Percentiles rank a stretch among this genome's conserved stretches.
These are phyloP conservation scores for Yamadazyma jaroonii DNA, from an alignment of 1,139 yeast genomes.

Conservation along the genomic window DNA sequence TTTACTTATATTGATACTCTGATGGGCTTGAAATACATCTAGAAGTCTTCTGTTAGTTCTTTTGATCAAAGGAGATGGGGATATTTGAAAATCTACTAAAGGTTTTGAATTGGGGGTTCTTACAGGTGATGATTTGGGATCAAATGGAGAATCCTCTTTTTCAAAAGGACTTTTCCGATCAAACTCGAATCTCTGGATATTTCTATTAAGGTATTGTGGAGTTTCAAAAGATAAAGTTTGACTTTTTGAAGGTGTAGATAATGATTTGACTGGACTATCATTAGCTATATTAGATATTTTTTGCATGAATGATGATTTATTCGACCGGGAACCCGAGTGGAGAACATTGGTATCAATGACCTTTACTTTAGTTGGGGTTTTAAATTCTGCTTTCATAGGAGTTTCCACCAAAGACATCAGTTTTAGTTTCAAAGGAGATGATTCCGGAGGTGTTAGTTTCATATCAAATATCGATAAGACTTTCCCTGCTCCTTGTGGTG, in stretches of 20 bases:
- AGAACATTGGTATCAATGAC: slow-evolving; percentile 9
- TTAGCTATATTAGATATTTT: slow-evolving; percentile 9
- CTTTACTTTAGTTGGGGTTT: slow-evolving; percentile 33
- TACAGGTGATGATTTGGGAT: slow-evolving; percentile 2
- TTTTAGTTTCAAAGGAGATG: slow-evolving; percentile 35
- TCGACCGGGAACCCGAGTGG: slow-evolving; percentile 3
- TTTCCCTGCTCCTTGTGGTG: slow-evolving; percentile 72
- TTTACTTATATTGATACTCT: slow-evolving; percentile 19
- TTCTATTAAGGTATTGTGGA: slow-evolving; percentile 32
- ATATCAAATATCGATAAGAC: slow-evolving; percentile 66
- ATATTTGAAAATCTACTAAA: slow-evolving; percentile 29
- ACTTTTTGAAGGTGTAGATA: slow-evolving; percentile 6
- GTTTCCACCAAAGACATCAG: slow-evolving; percentile 2
- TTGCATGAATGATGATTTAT: slow-evolving; percentile 11
- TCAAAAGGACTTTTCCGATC: slow-evolving; percentile 1
- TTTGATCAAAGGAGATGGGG: slow-evolving; percentile 46
- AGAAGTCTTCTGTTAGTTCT: slow-evolving; percentile 33
- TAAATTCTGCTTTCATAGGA: slow-evolving; percentile 17
- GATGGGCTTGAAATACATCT: slow-evolving; percentile 37
- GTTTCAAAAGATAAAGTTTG: slow-evolving; percentile 20
- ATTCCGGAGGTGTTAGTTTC: slow-evolving; percentile 44
- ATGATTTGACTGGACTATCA: slow-evolving; percentile 8
- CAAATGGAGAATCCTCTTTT: slow-evolving; percentile 9
- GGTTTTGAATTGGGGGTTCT: slow-evolving; percentile 6
- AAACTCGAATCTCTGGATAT: slow-evolving; percentile 21